Evolutionary conservation across 345 rosid genomes (phyloP), one percentile per base, ranked within the genome.

Genomic region (Arabis hirsuta): DNA sequence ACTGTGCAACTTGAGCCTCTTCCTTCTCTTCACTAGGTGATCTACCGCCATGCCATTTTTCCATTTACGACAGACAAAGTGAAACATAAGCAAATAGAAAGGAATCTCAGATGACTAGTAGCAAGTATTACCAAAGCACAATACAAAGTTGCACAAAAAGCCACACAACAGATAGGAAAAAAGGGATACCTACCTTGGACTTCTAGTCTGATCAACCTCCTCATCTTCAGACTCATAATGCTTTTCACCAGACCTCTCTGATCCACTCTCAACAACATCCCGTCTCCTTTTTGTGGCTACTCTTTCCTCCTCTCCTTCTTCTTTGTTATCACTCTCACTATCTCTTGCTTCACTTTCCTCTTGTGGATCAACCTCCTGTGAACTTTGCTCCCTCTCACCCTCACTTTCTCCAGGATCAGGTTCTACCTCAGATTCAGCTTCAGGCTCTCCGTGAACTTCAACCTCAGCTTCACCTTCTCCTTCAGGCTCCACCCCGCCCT

Each of bases 331-430:
- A 52, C 96, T 90, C 54, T 88, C 89, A 3, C 84, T 73, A 51
- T 87, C 87, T 83, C 85, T 89, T 13, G 83, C 87, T 58, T 79
- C 91, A 55, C 89, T 90, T 48, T 85, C 96, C 77, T 91, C 96
- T 54, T 78, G 86, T 39, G 72, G 84, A 69, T 84, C 95, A 48
- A 75, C 89, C 66, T 89, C 97, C 67, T 87, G 89, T 2, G 93
- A 88, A 70, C 87, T 89, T 65, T 85, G 87, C 65, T 89, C 99
- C 56, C 96, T 79, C 81, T 91, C 99, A 51, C 93, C 99, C 81
- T 91, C 96, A 76, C 96, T 89, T 81, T 91, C 99, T 74, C 84
- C 87, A 2, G 86, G 94, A 83, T 84, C 90, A 80, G 87, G 89
- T 70, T 90, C 93, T 31, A 81, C 86, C 61, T 89, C 97, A 77